Percentiles rank a stretch among this genome's conserved stretches.
These are phyloP conservation scores for Cavenderia fasciculata DNA, from an alignment of 78 protist species.

Conservation along the genomic window DNA sequence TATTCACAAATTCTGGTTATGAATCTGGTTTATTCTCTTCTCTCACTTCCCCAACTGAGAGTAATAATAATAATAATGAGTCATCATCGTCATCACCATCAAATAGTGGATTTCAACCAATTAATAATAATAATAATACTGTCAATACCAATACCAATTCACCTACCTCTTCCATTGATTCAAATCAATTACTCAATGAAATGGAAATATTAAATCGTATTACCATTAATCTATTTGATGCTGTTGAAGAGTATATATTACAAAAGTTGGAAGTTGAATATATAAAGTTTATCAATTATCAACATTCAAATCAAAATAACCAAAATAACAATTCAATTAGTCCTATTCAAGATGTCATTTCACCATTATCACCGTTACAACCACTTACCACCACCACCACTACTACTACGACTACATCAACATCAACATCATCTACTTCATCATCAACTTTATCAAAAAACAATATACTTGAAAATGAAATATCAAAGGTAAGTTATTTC, in stretches of 20 bases:
- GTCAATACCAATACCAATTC: neutral
- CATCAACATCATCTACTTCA: conserved; percentile 2
- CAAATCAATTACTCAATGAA: neutral
- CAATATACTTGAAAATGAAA: neutral
- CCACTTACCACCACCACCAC: no score
- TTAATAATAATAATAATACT: neutral
- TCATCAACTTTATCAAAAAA: neutral
- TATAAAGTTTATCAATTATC: conserved; percentile 20
- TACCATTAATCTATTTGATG: conserved; percentile 30
- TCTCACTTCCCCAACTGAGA: neutral
- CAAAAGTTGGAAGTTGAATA: conserved; percentile 21
- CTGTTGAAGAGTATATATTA: conserved; percentile 18
- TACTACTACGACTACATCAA: neutral
- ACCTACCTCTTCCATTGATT: neutral
- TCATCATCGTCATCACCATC: neutral
- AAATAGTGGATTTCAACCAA: neutral
- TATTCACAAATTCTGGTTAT: conserved; percentile 9
- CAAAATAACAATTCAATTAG: no score
- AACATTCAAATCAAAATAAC: neutral
- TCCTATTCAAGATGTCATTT: no score
- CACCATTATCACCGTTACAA: no score
- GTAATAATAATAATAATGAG: neutral
- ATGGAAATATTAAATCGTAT: neutral
- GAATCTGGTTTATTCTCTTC: conserved; percentile 22
- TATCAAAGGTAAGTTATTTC: neutral